Conservation (phyloP, 768 basidiomycete genomes). For the Pholiota microspora region DNA sequence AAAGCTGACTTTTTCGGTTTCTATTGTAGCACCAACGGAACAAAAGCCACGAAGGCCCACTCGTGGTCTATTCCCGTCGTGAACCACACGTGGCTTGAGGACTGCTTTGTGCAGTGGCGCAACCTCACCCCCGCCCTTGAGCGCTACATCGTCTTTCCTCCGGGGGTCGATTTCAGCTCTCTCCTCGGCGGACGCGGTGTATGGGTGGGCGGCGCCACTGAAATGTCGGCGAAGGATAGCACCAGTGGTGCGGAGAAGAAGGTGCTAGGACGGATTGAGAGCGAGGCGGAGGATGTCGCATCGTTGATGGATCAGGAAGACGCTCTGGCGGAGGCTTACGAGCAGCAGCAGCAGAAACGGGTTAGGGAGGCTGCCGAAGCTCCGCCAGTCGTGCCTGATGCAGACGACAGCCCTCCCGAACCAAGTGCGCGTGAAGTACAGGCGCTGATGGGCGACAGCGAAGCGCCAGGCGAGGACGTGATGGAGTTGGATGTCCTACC, state of each 20-base stretch:
- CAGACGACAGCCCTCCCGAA: not conserved
- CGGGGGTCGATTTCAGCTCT: slow-evolving; percentile 60
- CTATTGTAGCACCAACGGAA: slow-evolving; percentile 36
- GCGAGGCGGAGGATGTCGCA: slow-evolving; percentile 20
- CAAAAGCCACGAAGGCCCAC: slow-evolving; percentile 71
- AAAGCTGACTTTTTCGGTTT: too few species aligned
- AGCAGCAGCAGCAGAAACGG: not conserved
- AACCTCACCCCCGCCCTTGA: slow-evolving; percentile 59
- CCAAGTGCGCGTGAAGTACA: not conserved
- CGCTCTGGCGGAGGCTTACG: slow-evolving; percentile 1
- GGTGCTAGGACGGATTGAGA: slow-evolving; percentile 16
- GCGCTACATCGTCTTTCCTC: slow-evolving; percentile 70
- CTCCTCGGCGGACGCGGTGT: slow-evolving; percentile 42
- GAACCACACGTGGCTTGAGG: slow-evolving; percentile 91
- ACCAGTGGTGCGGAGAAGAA: slow-evolving; percentile 14
- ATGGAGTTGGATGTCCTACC: not conserved
- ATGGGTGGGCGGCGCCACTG: slow-evolving; percentile 21
- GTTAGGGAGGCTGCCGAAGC: not conserved
- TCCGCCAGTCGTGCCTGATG: not conserved
- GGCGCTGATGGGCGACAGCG: not conserved
- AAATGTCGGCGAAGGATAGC: not conserved
- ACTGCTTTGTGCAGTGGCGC: slow-evolving; percentile 82
- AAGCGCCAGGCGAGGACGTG: not conserved
- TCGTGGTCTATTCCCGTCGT: slow-evolving; percentile 85
- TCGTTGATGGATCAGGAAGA: slow-evolving; percentile 5